These are phyloP conservation scores for Fusarium coffeatum DNA, from an alignment of 2,329 filamentous ascomycete species.

Conservation along the genomic window DNA sequence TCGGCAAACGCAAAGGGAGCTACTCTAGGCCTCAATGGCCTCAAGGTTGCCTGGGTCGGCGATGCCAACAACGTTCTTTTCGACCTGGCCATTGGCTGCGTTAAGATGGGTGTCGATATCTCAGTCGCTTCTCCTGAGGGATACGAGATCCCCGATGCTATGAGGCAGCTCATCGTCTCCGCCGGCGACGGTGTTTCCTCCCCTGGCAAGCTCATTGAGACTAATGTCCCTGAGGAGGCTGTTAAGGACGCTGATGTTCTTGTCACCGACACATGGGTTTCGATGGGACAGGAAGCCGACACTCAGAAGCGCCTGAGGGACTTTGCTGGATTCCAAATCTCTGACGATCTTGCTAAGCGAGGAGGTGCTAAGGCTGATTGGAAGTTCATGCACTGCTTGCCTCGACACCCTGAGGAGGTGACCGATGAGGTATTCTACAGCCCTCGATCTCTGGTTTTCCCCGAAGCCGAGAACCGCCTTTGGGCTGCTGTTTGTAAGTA, in stretches of 20 bases:
- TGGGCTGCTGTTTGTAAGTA: constrained; percentile 85
- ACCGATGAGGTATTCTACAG: constrained; percentile 95
- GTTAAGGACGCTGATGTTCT: constrained; percentile 88
- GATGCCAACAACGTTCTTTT: constrained; percentile 98
- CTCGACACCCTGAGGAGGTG: constrained; percentile 92
- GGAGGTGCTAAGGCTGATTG: constrained; percentile 89
- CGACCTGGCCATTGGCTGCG: constrained; percentile 87
- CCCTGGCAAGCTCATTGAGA: constrained; percentile 78
- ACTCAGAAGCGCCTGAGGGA: constrained; percentile 78
- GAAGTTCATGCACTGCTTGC: constrained; percentile 99
- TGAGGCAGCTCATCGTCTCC: constrained; percentile 77
- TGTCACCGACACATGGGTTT: constrained; percentile 98
- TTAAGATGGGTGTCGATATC: constrained; percentile 88
- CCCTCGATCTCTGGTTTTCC: constrained; percentile 85
- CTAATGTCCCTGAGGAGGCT: constrained; percentile 83
- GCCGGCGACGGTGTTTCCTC: constrained; percentile 67
- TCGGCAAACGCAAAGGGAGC: constrained; percentile 53
- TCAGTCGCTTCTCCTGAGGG: constrained; percentile 87
- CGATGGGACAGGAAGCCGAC: constrained; percentile 96
- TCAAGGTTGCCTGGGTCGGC: constrained; percentile 96
- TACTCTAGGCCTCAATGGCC: constrained; percentile 76
- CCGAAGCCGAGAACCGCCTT: constrained; percentile 92
- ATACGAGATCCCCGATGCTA: constrained; percentile 81
- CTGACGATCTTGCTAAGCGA: constrained; percentile 81
- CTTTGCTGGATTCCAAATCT: constrained; percentile 93